A percentile compares a stretch with the other conserved stretches of the same genome.
Evolutionary conservation across 768 basidiomycete genomes (phyloP).

Genomic region (Lactarius indigo): DNA sequence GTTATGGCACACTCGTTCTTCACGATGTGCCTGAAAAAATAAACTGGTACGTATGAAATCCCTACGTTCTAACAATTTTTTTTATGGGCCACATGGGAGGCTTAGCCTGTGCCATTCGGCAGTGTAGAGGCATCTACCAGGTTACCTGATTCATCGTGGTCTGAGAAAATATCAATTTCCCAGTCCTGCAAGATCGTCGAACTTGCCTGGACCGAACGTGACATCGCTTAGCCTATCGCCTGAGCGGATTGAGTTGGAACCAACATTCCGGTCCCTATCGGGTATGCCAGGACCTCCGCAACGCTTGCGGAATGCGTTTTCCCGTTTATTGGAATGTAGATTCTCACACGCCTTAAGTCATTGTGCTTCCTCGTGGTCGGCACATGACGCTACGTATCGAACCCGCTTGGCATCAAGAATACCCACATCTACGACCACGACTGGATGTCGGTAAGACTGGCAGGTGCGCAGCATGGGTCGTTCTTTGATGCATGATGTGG

Average conservation of each 20-base stretch:
- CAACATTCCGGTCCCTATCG: not conserved
- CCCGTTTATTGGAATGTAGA: not conserved
- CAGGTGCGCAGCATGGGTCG: not conserved
- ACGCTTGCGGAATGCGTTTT: not conserved
- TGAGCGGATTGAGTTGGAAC: not conserved
- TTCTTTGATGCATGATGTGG: not conserved
- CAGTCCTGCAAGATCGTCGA: not conserved
- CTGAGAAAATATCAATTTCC: not conserved
- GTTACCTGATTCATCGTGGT: not conserved
- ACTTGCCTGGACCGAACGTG: not conserved
- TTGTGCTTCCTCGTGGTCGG: not conserved
- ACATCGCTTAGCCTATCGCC: not conserved
- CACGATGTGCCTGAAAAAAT: not conserved
- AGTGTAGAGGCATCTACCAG: not conserved
- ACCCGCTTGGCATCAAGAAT: not conserved
- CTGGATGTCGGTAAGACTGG: not conserved
- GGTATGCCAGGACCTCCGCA: not conserved
- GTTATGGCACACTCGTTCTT: not conserved
- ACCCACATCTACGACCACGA: not conserved
- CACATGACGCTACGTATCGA: not conserved
- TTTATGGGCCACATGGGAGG: not conserved
- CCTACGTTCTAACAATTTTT: not conserved
- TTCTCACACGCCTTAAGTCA: not conserved
- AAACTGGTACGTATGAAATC: not conserved
- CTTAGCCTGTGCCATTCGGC: not conserved